phyloP scores from a whole-genome alignment of 768 basidiomycete genomes.

The Hygrophoropsis aurantiaca region DNA sequence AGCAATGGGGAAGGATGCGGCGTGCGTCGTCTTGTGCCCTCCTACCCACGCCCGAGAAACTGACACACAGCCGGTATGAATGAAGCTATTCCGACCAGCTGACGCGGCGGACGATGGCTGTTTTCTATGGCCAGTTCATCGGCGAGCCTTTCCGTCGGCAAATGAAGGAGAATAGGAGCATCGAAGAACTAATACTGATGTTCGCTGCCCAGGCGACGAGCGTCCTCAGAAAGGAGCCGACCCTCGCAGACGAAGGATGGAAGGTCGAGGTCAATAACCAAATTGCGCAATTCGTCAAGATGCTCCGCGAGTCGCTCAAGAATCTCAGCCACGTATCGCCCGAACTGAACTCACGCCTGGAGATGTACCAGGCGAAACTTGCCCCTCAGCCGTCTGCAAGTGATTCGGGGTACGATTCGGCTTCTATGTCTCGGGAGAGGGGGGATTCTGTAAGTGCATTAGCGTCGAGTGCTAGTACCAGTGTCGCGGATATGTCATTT shows the following conservation, averaged over 20 bases:
- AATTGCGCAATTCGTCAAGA: conserved; percentile 82
- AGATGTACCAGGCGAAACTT: conserved; percentile 81
- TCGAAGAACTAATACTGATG: conserved; percentile 95
- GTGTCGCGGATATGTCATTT: conserved; percentile 74
- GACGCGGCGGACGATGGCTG: conserved; percentile 85
- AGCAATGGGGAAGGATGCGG: conserved; percentile 88
- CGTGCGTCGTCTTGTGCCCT: conserved; percentile 52
- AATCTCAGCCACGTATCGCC: conserved; percentile 75
- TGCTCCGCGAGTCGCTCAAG: conserved; percentile 79
- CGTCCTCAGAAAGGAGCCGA: conserved; percentile 86
- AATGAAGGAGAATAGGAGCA: conserved; percentile 95
- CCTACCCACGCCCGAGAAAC: conserved; percentile 3
- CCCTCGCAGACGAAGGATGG: conserved; percentile 84
- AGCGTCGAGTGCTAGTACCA: conserved; percentile 39
- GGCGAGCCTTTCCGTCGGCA: conserved; percentile 83
- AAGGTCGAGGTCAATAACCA: conserved; percentile 92
- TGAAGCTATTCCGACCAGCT: conserved; percentile 86
- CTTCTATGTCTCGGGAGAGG: conserved; percentile 57
- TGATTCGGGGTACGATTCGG: conserved; percentile 68
- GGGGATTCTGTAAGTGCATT: conserved; percentile 44
- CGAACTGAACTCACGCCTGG: conserved; percentile 79
- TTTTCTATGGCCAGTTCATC: conserved; percentile 89
- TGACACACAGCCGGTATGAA: conserved; percentile 2
- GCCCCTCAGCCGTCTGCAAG: conserved; percentile 58
- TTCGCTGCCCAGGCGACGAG: conserved; percentile 91